These are phyloP conservation scores for Macrocybe gigantea DNA, from an alignment of 768 basidiomycete genomes.

Conservation along the genomic window DNA sequence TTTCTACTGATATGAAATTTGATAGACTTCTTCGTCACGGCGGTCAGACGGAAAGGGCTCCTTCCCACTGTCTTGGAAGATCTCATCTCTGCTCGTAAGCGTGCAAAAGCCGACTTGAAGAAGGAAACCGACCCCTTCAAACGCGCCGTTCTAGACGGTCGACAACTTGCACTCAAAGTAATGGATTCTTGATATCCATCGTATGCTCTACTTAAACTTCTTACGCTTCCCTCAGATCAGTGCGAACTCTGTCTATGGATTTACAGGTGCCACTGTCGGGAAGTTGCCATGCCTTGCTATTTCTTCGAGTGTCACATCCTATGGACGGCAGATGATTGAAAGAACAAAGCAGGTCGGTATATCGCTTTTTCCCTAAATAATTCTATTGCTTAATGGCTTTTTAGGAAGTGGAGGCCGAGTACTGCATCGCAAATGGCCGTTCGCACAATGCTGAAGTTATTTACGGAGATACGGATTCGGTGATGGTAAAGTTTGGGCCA, in stretches of 20 bases:
- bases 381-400: neutral
- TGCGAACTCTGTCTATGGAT: constrained; percentile 98
- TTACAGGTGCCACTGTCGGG: constrained; percentile 96
- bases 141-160: constrained; percentile 94
- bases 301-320: constrained; percentile 92
- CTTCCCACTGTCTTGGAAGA: constrained; percentile 92
- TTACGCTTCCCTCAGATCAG: constrained; percentile 60
- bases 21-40: constrained; percentile 79
- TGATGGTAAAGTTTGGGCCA: constrained; percentile 97
- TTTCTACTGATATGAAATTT: neutral
- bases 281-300: constrained; percentile 95
- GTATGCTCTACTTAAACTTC: neutral
- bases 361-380: neutral
- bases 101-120: constrained; percentile 93
- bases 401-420: constrained; percentile 87
- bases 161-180: constrained; percentile 94
- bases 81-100: constrained; percentile 87
- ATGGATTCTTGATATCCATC: constrained; percentile 1
- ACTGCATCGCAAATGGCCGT: constrained; percentile 80
- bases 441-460: constrained; percentile 88
- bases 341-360: constrained; percentile 76
- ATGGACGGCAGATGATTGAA: constrained; percentile 99
- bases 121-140: constrained; percentile 96
- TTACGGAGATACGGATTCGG: constrained; percentile 98
- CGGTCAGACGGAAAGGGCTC: constrained; percentile 75